phyloP scores from a whole-genome alignment of 768 basidiomycete species.

The Agaricus subrufescens region DNA sequence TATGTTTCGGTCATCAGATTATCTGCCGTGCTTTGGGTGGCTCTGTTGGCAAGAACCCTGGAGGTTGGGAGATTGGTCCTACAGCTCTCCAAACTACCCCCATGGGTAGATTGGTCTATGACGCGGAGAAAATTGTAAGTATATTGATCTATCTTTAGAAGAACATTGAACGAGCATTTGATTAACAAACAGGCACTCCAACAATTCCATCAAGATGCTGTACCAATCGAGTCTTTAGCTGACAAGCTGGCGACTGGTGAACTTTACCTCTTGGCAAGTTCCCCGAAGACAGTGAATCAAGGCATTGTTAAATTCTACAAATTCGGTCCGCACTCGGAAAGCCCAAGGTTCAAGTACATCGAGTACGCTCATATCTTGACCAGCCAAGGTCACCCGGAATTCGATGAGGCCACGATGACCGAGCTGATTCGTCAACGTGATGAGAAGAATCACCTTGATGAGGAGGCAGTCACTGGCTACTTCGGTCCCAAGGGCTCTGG shows the following conservation, averaged over 20 bases:
- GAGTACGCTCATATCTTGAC: constrained; percentile 71
- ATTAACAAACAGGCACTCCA: constrained; percentile 54
- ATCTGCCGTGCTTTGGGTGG: constrained; percentile 74
- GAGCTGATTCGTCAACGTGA: constrained; percentile 33
- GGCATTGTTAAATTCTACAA: constrained; percentile 58
- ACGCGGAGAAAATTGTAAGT: constrained; percentile 31
- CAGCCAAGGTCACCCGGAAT: constrained; percentile 91
- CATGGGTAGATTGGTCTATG: constrained; percentile 66
- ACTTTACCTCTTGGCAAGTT: constrained; percentile 62
- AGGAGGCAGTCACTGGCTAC: background rate
- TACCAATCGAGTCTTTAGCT: constrained; percentile 47
- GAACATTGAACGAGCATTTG: too few relatives aligned
- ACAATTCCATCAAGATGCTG: constrained; percentile 88
- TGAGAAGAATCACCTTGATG: constrained; percentile 29
- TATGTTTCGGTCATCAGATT: constrained; percentile 87
- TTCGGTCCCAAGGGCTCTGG: too few relatives aligned
- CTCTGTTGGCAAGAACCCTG: constrained; percentile 55
- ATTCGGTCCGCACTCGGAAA: background rate
- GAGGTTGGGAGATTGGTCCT: constrained; percentile 77
- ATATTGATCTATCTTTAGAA: background rate
- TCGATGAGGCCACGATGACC: constrained; percentile 54
- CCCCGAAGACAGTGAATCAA: constrained; percentile 53
- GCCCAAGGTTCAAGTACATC: background rate
- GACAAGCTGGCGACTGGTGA: constrained; percentile 14
- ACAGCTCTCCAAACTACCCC: constrained; percentile 53